Base-by-base conservation (phyloP, 2,329 filamentous ascomycete species). In the Diaporthe batatas region DNA sequence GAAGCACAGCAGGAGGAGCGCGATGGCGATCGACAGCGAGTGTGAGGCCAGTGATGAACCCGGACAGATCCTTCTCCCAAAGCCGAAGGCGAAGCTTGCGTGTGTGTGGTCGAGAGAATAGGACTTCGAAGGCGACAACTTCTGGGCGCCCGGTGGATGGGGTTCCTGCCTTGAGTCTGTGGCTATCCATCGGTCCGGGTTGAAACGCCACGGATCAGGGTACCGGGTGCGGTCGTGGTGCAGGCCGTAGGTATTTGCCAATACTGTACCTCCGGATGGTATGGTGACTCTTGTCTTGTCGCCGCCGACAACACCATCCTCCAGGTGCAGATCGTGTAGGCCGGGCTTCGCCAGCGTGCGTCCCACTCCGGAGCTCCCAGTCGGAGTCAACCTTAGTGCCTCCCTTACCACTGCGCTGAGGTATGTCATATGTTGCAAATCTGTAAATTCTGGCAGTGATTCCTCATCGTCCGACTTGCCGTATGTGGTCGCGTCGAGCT, bases 291-390 rank as follows among this genome's bases (percentile, higher is more conserved):
- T 36, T 29, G 12, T 47, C 16, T n/a, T 16, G 4, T 51, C 42
- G 6, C 29, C 36, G 21, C 29, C 36, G 21, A 14, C 8, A 7
- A 29, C 21, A 16, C 36, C 23, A 14, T 23, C 3, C 21, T 39
- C 58, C 1, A 72, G 67, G 16, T 54, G 18, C 16, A 72, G 36
- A 12, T 12, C 18, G 6, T 68, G 65, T 23, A 65, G 29, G 14
- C n/a, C 58, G 18, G 21, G 53, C 11, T 32, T 18, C 18, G 67
- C 67, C 23, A 67, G 42, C 7, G 67, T 73, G 32, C 73, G 73
- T 18, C 71, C 73, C 1, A 74, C 71, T 14, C 73, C 73, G n/a
- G 73, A 72, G 55, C 65, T 70, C 14, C 71, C 70, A 14, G 73
- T 55, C 4, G 73, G 73, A 7, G 73, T 74, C 44, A 74, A 2